Evolutionary conservation across 164 flowering plant genomes (phyloP).

Genomic region (Vitis vinifera): DNA sequence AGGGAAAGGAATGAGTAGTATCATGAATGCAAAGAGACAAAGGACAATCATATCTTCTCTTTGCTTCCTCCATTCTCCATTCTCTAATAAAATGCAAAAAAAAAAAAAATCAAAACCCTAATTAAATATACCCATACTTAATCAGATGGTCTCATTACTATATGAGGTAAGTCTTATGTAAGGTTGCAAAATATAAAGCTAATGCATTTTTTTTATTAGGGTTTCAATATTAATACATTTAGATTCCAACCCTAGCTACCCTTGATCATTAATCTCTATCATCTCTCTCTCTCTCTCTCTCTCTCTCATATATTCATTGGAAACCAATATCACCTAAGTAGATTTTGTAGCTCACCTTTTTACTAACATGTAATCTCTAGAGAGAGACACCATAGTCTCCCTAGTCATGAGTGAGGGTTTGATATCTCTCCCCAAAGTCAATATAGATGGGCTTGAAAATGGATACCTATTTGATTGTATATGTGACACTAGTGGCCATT

Average conservation of each 20-base stretch:
- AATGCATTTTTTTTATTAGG: background rate
- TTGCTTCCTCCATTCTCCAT: background rate
- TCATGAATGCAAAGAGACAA: constrained; percentile 43
- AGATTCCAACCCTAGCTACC: no score
- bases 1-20: constrained; percentile 24
- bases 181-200: constrained; percentile 2
- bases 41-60: constrained; percentile 27
- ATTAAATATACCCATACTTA: constrained; percentile 18
- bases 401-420: constrained; percentile 31
- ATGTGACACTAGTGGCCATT: constrained; percentile 30
- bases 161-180: constrained; percentile 28
- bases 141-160: constrained; percentile 12
- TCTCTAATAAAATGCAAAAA: background rate
- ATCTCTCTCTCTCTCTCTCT: no score
- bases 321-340: constrained; percentile 45
- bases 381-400: constrained; percentile 42
- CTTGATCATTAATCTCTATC: no score
- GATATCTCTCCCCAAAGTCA: constrained; percentile 23
- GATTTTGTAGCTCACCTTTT: constrained; percentile 68
- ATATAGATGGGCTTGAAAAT: constrained; percentile 32
- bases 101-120: constrained; percentile 1
- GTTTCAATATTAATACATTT: background rate
- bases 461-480: constrained; percentile 25
- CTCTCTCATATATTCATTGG: constrained; percentile 7
- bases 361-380: constrained; percentile 43